phyloP scores from a whole-genome alignment of 1,284 basidiomycete genomes.

The Trametes polyzona region DNA sequence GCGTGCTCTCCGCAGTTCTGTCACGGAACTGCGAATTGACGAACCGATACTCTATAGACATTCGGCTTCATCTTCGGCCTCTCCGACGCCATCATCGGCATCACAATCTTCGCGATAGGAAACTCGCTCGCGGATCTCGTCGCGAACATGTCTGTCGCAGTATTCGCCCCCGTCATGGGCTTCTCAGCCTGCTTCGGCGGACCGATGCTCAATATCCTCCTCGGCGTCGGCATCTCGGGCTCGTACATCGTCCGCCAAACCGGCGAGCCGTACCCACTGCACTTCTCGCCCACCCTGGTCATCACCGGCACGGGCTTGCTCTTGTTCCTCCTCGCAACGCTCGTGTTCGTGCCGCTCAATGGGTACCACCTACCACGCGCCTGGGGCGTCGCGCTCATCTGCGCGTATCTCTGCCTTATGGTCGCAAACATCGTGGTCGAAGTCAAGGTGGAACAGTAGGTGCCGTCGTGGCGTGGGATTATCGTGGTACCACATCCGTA shows the following conservation, averaged over 20 bases:
- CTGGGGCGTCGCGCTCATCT: slow-evolving; percentile 83
- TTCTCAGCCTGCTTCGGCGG: slow-evolving; percentile 94
- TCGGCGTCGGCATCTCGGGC: slow-evolving; percentile 85
- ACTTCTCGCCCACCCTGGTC: slow-evolving; percentile 84
- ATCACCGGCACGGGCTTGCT: slow-evolving; percentile 84
- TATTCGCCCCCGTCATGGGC: slow-evolving; percentile 86
- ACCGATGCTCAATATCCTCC: slow-evolving; percentile 96
- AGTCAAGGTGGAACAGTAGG: slow-evolving; percentile 32
- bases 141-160: slow-evolving; percentile 93
- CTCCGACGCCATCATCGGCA: slow-evolving; percentile 95
- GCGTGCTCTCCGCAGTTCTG: slow-evolving; percentile 15
- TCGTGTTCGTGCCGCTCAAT: slow-evolving; percentile 85
- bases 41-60: slow-evolving; percentile 54
- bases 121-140: slow-evolving; percentile 97
- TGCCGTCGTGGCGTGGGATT: neutral
- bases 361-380: slow-evolving; percentile 77
- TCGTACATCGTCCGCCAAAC: slow-evolving; percentile 71
- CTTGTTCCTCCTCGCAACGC: slow-evolving; percentile 72
- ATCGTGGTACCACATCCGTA: neutral
- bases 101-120: slow-evolving; percentile 96
- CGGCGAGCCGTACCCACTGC: slow-evolving; percentile 64
- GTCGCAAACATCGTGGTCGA: slow-evolving; percentile 78
- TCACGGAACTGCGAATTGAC: neutral
- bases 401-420: slow-evolving; percentile 77
- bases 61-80: slow-evolving; percentile 93